Base-by-base conservation (phyloP, 1,284 basidiomycete genomes). In the Trametes sp. region DNA sequence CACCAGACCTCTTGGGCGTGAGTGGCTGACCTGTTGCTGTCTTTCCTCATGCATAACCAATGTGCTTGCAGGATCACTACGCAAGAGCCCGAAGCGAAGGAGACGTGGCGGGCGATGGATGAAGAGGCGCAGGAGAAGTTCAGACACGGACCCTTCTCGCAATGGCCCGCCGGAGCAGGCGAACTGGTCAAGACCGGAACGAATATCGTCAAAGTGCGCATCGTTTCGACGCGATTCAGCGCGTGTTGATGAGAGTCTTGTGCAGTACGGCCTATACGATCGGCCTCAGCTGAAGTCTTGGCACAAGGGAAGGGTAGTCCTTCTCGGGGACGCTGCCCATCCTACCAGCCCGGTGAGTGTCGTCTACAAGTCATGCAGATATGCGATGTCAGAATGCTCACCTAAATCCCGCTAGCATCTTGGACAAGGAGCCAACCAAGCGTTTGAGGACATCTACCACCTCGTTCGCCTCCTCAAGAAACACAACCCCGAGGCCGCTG, bases 341-440 rank as follows among this genome's bases (percentile, higher is more conserved):
- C 76, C 76, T 3, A 41, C 38, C 14, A 41, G 38, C 38, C 38
- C 38, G 19, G 38, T 41, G 19, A 41, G 38, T n/a, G 3, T 41
- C 38, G 38, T n/a, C 14, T n/a, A n/a, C 38, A 3, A 3, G 14
- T 19, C 14, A 4, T 4, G 4, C 4, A 19, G 16, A 2, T 1
- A 7, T 19, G 16, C 4, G 26, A n/a, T n/a, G n/a, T n/a, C 7
- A 26, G 33, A 21, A 63, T n/a, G 57, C 56, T 44, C 58, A 62
- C 13, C 62, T 54, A 23, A 55, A 41, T 8, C 7, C 4, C 4
- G 44, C 31, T 55, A 83, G 81, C 82, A 83, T 66, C 76, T 84
- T 21, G 81, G 82, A 1, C 82, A 83, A 72, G 82, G 81, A 26
- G 81, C 82, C 7, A 83, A 82, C 65, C 81, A 82, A 66, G 78